Evolutionary conservation across 345 rosid genomes (phyloP).

Genomic region (Eucalyptus erythrocorys): DNA sequence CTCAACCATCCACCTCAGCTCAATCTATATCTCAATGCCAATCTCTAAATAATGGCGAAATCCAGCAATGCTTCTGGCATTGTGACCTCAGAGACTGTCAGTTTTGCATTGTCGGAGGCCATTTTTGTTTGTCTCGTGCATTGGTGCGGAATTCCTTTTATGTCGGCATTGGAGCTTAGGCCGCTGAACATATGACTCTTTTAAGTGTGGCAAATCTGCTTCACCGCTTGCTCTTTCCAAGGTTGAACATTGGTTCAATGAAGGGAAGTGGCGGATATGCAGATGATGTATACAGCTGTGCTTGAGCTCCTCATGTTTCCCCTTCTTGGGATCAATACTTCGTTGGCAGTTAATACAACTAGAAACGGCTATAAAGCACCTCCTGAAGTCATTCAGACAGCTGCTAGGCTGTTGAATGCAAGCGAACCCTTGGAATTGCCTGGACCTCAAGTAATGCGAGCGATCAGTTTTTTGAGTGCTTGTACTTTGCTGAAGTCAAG

Average conservation of each 20-base stretch:
- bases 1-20: conserved; percentile 15
- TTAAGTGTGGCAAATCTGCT: not conserved
- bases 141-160: conserved; percentile 17
- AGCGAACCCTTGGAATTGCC: conserved; percentile 9
- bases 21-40: conserved; percentile 29
- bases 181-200: conserved; percentile 4
- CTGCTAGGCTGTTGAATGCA: conserved; percentile 7
- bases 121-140: conserved; percentile 15
- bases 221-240: not conserved
- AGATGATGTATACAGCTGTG: conserved; percentile 29
- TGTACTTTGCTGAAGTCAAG: conserved; percentile 41
- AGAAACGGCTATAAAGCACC: conserved; percentile 22
- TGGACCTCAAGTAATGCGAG: conserved; percentile 4
- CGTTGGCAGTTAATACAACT: conserved; percentile 7
- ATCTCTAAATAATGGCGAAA: not conserved
- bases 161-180: conserved; percentile 25
- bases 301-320: conserved; percentile 21
- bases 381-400: conserved; percentile 24
- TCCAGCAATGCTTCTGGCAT: not conserved
- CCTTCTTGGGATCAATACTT: conserved; percentile 15
- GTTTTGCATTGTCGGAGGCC: not conserved
- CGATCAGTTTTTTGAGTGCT: conserved; percentile 18
- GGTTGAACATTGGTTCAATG: not conserved
- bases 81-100: conserved; percentile 5
- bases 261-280: conserved; percentile 2